Base-by-base conservation (phyloP, 768 basidiomycete genomes). In the Rhizopogon rudus region DNA sequence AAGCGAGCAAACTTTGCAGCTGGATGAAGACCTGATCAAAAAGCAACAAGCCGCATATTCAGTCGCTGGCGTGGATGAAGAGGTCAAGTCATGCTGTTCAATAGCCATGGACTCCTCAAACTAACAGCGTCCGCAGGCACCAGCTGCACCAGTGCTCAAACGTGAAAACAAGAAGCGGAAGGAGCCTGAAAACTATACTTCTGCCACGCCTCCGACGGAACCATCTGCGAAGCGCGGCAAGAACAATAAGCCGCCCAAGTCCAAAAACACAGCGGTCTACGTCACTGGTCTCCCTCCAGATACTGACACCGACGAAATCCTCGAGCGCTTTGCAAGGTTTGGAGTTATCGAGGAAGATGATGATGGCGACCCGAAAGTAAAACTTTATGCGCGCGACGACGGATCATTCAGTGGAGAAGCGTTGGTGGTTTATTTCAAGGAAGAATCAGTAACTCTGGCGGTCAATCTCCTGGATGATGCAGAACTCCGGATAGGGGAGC, bases 31-130 rank as follows among this genome's bases (percentile, higher is more conserved):
- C 52, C 75, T 91, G 12, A 61, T 96, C 55, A 86, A 84, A 66
- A 86, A 84, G 22, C 96, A 99, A 68, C 97, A 98, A 75, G 94
- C 93, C 1, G 95, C 93, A 1, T 99, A 99, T 71, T 88, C 93
- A 0, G 78, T 99, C 1, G 78, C 77, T 13, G 97, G 96, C 9
- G 94, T 99, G 22, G 96, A 99, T 67, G 97, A 98, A 77, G 82
- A 86, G 74, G 95, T 92, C 46, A 68, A 67, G 84, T 72, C 55
- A 60, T 55, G 58, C 50, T 44, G 57, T 54, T 54, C 22, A 44
- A 42, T 16, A 22, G 40, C 52, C 48, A 49, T 37, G 39, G 61
- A 59, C 56, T 62, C 54, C 61, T 58, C 65, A 57, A 48, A 62
- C 63, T 17, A 33, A 58, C 61, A 54, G 58, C 56, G 52, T 49